phyloP scores from a whole-genome alignment of 2,329 filamentous ascomycete genomes.

The Lomentospora prolificans region DNA sequence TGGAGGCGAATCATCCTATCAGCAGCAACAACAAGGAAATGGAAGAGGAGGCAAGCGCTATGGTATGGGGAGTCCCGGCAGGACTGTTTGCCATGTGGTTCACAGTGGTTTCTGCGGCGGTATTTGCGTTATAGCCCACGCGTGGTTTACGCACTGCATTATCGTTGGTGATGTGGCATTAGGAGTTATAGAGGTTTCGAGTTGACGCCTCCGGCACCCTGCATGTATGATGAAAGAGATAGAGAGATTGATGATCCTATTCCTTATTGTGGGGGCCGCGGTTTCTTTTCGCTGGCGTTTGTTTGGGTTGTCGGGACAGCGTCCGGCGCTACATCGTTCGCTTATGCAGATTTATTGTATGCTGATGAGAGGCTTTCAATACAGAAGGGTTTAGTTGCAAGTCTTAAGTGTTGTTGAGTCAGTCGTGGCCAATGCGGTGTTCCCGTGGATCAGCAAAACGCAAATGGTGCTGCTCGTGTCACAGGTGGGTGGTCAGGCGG shows the following conservation, averaged over 20 bases:
- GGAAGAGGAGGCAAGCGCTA: neutral
- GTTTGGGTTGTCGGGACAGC: neutral
- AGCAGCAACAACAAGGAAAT: neutral
- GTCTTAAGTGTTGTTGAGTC: too few relatives aligned
- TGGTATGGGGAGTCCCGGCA: neutral
- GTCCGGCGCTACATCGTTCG: neutral
- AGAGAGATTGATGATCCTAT: neutral
- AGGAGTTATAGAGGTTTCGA: neutral
- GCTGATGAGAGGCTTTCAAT: neutral
- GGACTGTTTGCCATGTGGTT: constrained; percentile 1
- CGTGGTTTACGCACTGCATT: too few relatives aligned
- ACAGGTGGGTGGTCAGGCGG: neutral
- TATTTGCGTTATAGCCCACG: neutral
- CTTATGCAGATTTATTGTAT: neutral
- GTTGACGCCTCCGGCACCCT: too few relatives aligned
- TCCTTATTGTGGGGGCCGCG: neutral
- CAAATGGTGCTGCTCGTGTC: neutral
- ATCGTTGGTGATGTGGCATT: neutral
- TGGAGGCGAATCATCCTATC: neutral
- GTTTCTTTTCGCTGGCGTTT: neutral
- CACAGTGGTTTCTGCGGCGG: neutral
- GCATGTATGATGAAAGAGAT: neutral
- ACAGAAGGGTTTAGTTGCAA: neutral
- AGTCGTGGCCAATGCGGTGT: too few relatives aligned
- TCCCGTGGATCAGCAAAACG: neutral